These are phyloP conservation scores for Colletotrichum cuscutae DNA, from an alignment of 2,329 filamentous ascomycete genomes.

Conservation along the genomic window DNA sequence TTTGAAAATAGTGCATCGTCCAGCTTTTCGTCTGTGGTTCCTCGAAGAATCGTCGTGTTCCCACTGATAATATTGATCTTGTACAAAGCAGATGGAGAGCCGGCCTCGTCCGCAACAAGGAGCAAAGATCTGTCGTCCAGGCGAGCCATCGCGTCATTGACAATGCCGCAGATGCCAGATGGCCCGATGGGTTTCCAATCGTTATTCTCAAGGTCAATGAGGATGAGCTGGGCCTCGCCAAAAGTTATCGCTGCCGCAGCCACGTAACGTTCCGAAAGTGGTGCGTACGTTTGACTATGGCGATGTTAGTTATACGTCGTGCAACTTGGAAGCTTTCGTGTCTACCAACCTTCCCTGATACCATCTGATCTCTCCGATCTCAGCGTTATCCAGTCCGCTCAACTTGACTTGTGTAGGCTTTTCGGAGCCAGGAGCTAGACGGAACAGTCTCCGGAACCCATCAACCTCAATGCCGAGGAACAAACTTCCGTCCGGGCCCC, in stretches of 20 bases:
- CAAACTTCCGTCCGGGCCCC: constrained; percentile 59
- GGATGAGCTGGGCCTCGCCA: constrained; percentile 47
- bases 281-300: constrained; percentile 50
- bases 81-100: constrained; percentile 47
- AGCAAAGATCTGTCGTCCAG: constrained; percentile 48
- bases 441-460: constrained; percentile 60
- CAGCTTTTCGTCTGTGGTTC: constrained; percentile 46
- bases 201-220: constrained; percentile 49
- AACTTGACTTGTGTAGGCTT: constrained; percentile 45
- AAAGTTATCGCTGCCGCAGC: constrained; percentile 46
- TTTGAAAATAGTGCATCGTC: constrained; percentile 46
- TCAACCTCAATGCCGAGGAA: constrained; percentile 59
- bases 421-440: constrained; percentile 42
- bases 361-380: constrained; percentile 49
- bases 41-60: constrained; percentile 43
- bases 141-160: constrained; percentile 46
- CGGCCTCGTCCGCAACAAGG: constrained; percentile 49
- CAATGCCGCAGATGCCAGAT: constrained; percentile 40
- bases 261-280: constrained; percentile 47
- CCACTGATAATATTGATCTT: constrained; percentile 41
- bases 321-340: no score
- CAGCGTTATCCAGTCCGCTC: constrained; percentile 51
- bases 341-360: constrained; percentile 43
- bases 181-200: constrained; percentile 44
- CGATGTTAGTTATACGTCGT: constrained; percentile 6